Evolutionary conservation across 306 rosid species (phyloP).

Genomic region (Inga laurina): DNA sequence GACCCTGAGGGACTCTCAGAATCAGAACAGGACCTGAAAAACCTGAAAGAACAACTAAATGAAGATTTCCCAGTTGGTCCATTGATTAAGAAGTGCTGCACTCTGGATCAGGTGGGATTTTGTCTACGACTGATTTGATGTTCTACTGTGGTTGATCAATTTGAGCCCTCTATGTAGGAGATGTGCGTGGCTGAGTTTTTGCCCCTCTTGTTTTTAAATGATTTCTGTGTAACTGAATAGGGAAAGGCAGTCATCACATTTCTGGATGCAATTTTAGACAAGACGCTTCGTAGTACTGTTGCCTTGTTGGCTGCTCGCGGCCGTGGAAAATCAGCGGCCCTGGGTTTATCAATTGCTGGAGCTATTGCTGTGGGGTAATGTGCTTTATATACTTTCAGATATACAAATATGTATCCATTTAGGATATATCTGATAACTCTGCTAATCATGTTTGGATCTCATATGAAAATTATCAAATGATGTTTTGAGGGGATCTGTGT

Average conservation of each 20-base stretch:
- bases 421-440: slow-evolving; percentile 11
- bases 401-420: neutral
- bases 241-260: slow-evolving; percentile 90
- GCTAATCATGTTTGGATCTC: slow-evolving; percentile 24
- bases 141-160: slow-evolving; percentile 23
- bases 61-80: slow-evolving; percentile 92
- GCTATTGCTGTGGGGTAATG: slow-evolving; percentile 89
- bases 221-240: slow-evolving; percentile 42
- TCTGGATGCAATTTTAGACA: slow-evolving; percentile 84
- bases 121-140: neutral
- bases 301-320: slow-evolving; percentile 96
- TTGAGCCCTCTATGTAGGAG: slow-evolving; percentile 8
- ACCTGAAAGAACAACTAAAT: slow-evolving; percentile 77
- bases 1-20: slow-evolving; percentile 75
- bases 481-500: neutral
- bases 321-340: slow-evolving; percentile 98
- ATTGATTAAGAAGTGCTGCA: slow-evolving; percentile 79
- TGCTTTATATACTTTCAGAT: slow-evolving; percentile 17
- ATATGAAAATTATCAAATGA: slow-evolving; percentile 15
- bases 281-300: slow-evolving; percentile 74
- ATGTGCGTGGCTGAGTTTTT: slow-evolving; percentile 3
- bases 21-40: slow-evolving; percentile 75
- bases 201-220: neutral
- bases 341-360: slow-evolving; percentile 93
- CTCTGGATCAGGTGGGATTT: slow-evolving; percentile 79